Percentiles rank a stretch among this genome's conserved stretches.
phyloP scores from a whole-genome alignment of 805 yeast species.

The Zygoascus ofunaensis region DNA sequence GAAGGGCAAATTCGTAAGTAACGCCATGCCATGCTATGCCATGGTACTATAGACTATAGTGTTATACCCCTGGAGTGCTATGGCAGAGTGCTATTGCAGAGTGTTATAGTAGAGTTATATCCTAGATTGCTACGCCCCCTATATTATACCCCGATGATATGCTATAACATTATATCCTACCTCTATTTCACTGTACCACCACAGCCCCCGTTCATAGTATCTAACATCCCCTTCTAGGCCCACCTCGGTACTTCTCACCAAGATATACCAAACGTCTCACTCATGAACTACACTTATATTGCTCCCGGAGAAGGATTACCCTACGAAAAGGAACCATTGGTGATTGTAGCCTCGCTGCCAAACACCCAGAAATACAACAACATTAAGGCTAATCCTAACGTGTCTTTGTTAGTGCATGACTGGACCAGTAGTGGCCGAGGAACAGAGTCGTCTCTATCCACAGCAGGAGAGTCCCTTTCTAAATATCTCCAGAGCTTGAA shows the following conservation, averaged over 20 bases:
- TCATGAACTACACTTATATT: slow-evolving; percentile 82
- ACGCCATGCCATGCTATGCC: too few relatives aligned
- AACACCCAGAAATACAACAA: slow-evolving; percentile 68
- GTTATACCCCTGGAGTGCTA: too few relatives aligned
- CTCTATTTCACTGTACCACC: too few relatives aligned
- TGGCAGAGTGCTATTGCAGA: too few relatives aligned
- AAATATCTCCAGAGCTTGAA: slow-evolving; percentile 67
- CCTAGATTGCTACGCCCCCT: too few relatives aligned
- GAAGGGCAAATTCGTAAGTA: slow-evolving; percentile 12
- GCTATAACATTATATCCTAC: too few relatives aligned
- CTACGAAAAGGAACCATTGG: slow-evolving; percentile 37
- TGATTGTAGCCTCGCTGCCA: slow-evolving; percentile 64
- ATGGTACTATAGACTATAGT: background rate
- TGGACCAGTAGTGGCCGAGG: slow-evolving; percentile 57
- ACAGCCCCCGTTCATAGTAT: background rate
- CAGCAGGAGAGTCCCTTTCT: slow-evolving; percentile 33
- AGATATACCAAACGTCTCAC: slow-evolving; percentile 72
- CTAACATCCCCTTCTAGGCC: slow-evolving; percentile 29
- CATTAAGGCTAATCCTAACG: slow-evolving; percentile 60
- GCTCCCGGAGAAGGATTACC: slow-evolving; percentile 26
- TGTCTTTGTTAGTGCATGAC: slow-evolving; percentile 80
- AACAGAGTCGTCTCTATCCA: slow-evolving; percentile 25
- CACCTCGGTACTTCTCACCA: slow-evolving; percentile 78
- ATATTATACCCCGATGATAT: too few relatives aligned
- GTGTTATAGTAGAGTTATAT: too few relatives aligned